Conservation (phyloP, 352 stramenopile species). For the Globisporangium nodosum region DNA sequence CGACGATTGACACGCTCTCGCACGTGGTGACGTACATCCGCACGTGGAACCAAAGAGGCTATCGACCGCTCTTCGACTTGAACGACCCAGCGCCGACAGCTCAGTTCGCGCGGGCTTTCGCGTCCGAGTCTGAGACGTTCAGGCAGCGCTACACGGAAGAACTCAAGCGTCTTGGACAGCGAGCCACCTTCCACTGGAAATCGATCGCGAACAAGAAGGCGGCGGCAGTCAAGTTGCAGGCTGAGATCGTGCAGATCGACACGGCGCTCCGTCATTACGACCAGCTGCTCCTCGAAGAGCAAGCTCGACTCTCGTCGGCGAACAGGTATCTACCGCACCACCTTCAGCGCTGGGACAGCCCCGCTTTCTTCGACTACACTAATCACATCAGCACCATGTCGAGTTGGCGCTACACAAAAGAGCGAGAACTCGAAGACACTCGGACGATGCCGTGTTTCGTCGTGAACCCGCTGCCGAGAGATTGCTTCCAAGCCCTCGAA, state of each 20-base stretch:
- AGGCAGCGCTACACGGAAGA: conserved; percentile 3
- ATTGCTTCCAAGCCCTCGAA: conserved; percentile 17
- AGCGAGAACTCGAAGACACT: conserved; percentile 5
- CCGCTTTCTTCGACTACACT: neutral
- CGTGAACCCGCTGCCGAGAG: conserved; percentile 23
- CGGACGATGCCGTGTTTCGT: conserved; percentile 24
- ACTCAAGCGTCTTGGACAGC: neutral
- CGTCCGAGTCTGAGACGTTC: conserved; percentile 4
- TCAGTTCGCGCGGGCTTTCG: conserved; percentile 25
- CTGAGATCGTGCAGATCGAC: conserved; percentile 3
- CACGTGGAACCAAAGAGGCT: conserved; percentile 16
- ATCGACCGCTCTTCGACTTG: conserved; percentile 34
- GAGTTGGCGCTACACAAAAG: neutral
- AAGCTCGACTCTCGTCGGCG: neutral
- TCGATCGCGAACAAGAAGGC: conserved; percentile 1
- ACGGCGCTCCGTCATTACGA: neutral
- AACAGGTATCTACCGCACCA: neutral
- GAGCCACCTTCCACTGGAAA: neutral
- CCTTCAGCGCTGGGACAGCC: neutral
- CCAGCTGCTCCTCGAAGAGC: conserved; percentile 2
- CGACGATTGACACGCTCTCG: conserved; percentile 23
- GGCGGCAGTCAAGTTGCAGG: neutral
- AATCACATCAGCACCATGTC: conserved; percentile 1
- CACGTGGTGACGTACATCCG: conserved; percentile 37
- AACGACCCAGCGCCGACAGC: conserved; percentile 30